These are phyloP conservation scores for Rhynchospora breviuscula DNA, from an alignment of 176 grass and related monocot species.

Conservation along the genomic window DNA sequence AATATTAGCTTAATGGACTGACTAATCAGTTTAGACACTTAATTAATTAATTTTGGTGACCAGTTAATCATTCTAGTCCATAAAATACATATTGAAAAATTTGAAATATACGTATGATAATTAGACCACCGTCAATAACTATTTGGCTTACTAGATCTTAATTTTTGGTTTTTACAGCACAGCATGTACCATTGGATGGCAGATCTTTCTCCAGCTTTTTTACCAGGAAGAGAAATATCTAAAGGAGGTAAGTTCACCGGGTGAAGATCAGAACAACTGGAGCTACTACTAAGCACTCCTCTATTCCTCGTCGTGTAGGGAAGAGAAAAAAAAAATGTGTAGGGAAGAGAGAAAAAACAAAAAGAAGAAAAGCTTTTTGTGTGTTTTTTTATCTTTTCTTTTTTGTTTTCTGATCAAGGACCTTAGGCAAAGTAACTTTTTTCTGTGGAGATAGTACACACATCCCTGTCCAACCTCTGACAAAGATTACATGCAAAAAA, in stretches of 20 bases:
- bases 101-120: too few species aligned
- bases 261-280: slow-evolving; percentile 1
- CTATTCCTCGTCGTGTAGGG: too few species aligned
- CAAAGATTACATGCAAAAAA: slow-evolving; percentile 28
- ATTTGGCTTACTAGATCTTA: too few species aligned
- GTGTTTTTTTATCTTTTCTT: not conserved
- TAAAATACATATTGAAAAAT: too few species aligned
- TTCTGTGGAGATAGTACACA: slow-evolving; percentile 13
- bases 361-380: not conserved
- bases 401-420: not conserved
- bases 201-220: not conserved
- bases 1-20: too few species aligned
- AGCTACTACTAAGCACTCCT: not conserved
- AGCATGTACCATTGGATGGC: not conserved
- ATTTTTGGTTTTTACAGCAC: not conserved
- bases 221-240: not conserved
- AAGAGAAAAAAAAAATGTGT: not conserved
- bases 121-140: too few species aligned
- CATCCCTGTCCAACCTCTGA: slow-evolving; percentile 12
- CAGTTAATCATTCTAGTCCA: too few species aligned
- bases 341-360: not conserved
- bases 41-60: too few species aligned
- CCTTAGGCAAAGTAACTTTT: not conserved
- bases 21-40: too few species aligned
- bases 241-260: slow-evolving; percentile 17